Evolutionary conservation across 306 rosid genomes (phyloP), one percentile per base, ranked within the genome.

Genomic region (Hylodesmum podocarpum): DNA sequence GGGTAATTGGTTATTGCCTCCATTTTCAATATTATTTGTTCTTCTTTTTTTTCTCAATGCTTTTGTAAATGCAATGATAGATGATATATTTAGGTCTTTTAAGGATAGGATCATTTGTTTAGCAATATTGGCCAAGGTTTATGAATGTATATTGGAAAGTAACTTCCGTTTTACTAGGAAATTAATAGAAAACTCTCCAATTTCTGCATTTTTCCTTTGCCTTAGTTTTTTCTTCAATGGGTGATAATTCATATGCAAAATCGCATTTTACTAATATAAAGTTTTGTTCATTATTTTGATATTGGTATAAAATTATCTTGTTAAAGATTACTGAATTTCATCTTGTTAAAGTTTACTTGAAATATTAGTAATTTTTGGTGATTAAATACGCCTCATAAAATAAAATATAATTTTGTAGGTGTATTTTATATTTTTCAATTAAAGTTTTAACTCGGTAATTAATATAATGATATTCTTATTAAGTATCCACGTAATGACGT

Each of bases 41-140:
- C 15, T 59, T 33, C 55, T 44, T 34, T 72, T 68, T 27, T 34
- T 72, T 68, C 19, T 55, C 9, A 11, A 43, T 3, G n/a, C 51
- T 85, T 83, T 87, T 89, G 95, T 93, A 91, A 80, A 91, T 84
- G 85, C 72, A 78, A 88, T 79, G 85, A 89, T 80, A 84, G 84
- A 84, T 76, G 83, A 85, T 78, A 64, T 72, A 39, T 54, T 78
- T 72, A 81, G 85, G 79, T 33, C 12, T 62, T 19, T 75, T 39
- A 46, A 81, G 71, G 72, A 81, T 77, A 77, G 85, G 83, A 72
- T 82, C 61, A 71, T 81, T 80, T 79, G 80, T 77, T 58, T 71
- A 73, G 83, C 29, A 72, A 37, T 66, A 53, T 34, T 77, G 71
- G 72, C 62, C 78, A 77, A 75, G 75, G 82, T 71, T 81, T 76